These are phyloP conservation scores for Fibroporia radiculosa DNA, from an alignment of 768 basidiomycete genomes.

Conservation along the genomic window DNA sequence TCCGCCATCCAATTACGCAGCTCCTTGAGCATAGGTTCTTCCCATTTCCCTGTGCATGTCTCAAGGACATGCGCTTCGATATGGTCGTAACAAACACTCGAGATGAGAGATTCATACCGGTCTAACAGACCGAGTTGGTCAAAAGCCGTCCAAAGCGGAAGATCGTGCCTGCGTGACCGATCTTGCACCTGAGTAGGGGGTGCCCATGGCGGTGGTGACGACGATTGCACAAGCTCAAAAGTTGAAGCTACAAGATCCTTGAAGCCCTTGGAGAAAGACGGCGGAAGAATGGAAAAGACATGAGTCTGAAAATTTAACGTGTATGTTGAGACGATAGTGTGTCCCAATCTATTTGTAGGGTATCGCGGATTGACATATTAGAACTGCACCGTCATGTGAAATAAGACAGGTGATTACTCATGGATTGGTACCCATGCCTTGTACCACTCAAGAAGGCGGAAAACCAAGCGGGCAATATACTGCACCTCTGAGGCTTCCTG, in stretches of 20 bases:
- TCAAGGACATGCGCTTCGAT: constrained; percentile 69
- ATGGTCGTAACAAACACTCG: constrained; percentile 77
- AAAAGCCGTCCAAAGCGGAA: constrained; percentile 48
- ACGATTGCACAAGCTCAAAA: constrained; percentile 22
- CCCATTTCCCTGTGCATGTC: constrained; percentile 66
- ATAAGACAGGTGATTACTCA: constrained; percentile 30
- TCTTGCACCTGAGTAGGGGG: constrained; percentile 5
- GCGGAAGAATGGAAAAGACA: constrained; percentile 64
- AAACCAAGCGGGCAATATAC: constrained; percentile 46
- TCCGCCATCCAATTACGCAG: constrained; percentile 73
- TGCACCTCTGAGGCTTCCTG: constrained; percentile 42
- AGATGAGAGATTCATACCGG: constrained; percentile 77
- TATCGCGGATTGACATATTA: constrained; percentile 1
- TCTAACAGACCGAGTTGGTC: constrained; percentile 70
- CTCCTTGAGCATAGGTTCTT: constrained; percentile 48
- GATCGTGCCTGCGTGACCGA: constrained; percentile 24
- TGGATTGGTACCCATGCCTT: constrained; percentile 61
- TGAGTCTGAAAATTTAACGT: constrained; percentile 66
- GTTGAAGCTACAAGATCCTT: constrained; percentile 58
- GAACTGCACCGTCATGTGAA: neutral
- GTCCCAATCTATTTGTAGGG: constrained; percentile 42
- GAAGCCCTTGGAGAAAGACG: constrained; percentile 60
- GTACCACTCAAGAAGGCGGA: constrained; percentile 64
- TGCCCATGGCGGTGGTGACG: constrained; percentile 18
- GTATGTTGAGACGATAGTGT: constrained; percentile 52